Evolutionary conservation across 75 land plant genomes (phyloP), one percentile per base, ranked within the genome.

Genomic region (Gnetum montanum): DNA sequence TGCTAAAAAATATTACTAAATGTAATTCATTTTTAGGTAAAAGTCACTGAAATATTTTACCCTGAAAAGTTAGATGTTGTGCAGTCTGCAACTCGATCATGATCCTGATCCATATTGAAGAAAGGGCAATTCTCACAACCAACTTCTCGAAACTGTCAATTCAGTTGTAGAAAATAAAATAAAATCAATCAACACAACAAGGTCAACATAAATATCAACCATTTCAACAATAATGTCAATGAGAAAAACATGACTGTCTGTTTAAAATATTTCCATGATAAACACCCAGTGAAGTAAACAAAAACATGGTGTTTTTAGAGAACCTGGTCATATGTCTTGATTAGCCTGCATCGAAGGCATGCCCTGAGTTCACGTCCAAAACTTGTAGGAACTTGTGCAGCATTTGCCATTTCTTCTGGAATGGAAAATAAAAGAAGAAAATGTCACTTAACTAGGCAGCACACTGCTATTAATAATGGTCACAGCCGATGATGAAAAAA

Each of bases 321-420:
- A 8, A 84, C 96, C 90, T 94, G 96, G 51, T 89, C 90, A 70
- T 80, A 89, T 31, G 98, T 90, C 66, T 94, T 94, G 62, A 94
- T 77, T 50, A 94, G 87, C 11, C 97, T 54, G 74, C 98, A 94
- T 1, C 91, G 86, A 25, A 89, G 84, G 46, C 96, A 94, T 23
- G 90, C 96, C 30, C 90, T 53, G 34, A 94, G 85, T 68, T 90
- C 91, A 37, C 82, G 75, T 8, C 98, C 96, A 54, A 83, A 85
- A 62, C 96, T 85, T 2, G 87, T 89, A 6, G 98, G 98, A 18
- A 94, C 80, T 69, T 94, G 87, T 11, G 98, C 96, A 53, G 72
- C 54, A 43, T 18, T 31, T 20, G 8, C 55, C 55, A 52, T 52
- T 33, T 20, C 22, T 20, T 5, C 12, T 3, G 16, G 4, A 22